Conservation (phyloP, 179 eudicot species). For the Spergularia azorica region DNA sequence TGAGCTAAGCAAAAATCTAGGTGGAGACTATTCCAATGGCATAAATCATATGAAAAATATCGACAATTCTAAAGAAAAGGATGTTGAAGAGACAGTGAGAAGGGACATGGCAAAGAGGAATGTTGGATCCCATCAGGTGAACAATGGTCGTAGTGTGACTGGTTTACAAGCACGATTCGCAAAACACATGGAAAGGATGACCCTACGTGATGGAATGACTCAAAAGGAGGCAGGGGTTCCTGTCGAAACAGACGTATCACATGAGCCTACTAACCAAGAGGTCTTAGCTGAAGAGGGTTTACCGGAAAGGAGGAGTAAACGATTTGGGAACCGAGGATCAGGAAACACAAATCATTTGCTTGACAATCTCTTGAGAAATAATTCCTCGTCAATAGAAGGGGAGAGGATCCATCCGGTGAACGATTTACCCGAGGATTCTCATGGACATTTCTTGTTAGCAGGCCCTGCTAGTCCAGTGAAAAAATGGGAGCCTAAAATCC, state of each 20-base stretch:
- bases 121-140: conserved; percentile 31
- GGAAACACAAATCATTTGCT: conserved; percentile 37
- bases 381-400: conserved; percentile 58
- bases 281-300: conserved; percentile 34
- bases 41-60: not conserved
- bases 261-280: conserved; percentile 40
- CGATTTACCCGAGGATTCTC: conserved; percentile 37
- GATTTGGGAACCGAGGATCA: conserved; percentile 40
- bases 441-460: conserved; percentile 35
- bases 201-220: conserved; percentile 28
- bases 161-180: conserved; percentile 64
- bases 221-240: conserved; percentile 22
- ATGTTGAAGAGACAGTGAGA: conserved; percentile 23
- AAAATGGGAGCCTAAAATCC: conserved; percentile 50
- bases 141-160: conserved; percentile 34
- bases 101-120: conserved; percentile 34
- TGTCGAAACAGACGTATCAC: conserved; percentile 28
- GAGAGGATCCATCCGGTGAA: conserved; percentile 51
- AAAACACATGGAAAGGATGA: conserved; percentile 60
- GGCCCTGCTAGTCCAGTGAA: conserved; percentile 45
- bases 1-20: conserved; percentile 52
- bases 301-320: conserved; percentile 37
- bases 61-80: conserved; percentile 26
- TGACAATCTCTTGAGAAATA: conserved; percentile 55
- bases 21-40: conserved; percentile 31